Percentiles rank a stretch among this genome's conserved stretches.
Evolutionary conservation across 768 basidiomycete genomes (phyloP).

Genomic region (Cyclocybe cylindracea): DNA sequence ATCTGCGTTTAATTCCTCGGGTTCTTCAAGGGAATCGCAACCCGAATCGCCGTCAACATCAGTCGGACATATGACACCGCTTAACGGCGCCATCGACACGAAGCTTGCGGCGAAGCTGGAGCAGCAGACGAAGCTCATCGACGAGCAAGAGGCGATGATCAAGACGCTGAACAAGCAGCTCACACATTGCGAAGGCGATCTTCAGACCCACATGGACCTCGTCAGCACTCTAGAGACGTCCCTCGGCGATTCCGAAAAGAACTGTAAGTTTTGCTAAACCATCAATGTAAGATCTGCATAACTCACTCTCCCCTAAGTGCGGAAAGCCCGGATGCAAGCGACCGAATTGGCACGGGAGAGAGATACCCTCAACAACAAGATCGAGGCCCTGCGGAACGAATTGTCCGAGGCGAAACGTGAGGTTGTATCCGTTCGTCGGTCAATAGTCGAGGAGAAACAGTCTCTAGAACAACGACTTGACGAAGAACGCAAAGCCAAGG

Average conservation of each 20-base stretch:
- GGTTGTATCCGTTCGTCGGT: conserved; percentile 72
- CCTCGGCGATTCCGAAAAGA: conserved; percentile 90
- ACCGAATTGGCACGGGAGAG: conserved; percentile 88
- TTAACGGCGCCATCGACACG: conserved; percentile 48
- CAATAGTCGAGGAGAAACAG: conserved; percentile 88
- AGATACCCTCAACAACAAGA: conserved; percentile 66
- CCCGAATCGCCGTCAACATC: conserved; percentile 71
- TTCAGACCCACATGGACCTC: conserved; percentile 90
- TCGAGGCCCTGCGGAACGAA: conserved; percentile 70
- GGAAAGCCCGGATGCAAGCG: conserved; percentile 92
- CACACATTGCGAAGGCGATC: conserved; percentile 88
- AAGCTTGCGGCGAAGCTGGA: conserved; percentile 64
- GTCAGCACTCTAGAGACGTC: conserved; percentile 83
- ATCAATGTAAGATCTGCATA: conserved; percentile 3
- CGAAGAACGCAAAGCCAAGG: conserved; percentile 87
- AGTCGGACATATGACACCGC: conserved; percentile 44
- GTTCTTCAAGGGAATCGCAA: conserved; percentile 71
- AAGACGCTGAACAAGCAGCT: conserved; percentile 93
- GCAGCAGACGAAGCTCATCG: conserved; percentile 73
- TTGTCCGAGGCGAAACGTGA: conserved; percentile 80
- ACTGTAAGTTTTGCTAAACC: conserved; percentile 56
- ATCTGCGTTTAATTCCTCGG: conserved; percentile 51
- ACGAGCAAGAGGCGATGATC: conserved; percentile 89
- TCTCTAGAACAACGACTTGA: conserved; percentile 80
- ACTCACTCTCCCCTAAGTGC: conserved; percentile 49